These are phyloP conservation scores for Elymus sibiricus DNA, from an alignment of 176 grass and related monocot genomes.

Conservation along the genomic window DNA sequence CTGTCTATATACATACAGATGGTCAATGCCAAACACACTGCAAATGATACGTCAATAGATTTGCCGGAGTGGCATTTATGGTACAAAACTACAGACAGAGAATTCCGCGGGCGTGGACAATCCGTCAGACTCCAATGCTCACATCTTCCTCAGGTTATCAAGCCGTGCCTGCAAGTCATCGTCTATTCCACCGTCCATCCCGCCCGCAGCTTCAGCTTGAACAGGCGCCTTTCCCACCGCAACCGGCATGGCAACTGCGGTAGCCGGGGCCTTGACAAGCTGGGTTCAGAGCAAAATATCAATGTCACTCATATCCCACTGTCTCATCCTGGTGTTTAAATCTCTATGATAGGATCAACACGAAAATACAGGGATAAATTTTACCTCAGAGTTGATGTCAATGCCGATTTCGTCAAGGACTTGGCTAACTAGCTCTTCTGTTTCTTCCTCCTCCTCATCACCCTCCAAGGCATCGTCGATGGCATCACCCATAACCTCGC, in stretches of 20 bases:
- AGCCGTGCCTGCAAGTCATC: slow-evolving; percentile 63
- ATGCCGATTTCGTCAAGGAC: slow-evolving; percentile 88
- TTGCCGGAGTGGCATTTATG: slow-evolving; percentile 1
- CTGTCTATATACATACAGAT: slow-evolving; percentile 15
- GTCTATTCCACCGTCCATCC: slow-evolving; percentile 56
- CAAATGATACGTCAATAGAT: neutral
- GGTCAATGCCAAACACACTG: neutral
- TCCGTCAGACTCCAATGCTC: slow-evolving; percentile 19
- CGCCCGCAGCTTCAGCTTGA: slow-evolving; percentile 59
- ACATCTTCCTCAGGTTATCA: slow-evolving; percentile 85
- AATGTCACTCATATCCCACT: neutral
- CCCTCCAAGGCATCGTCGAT: slow-evolving; percentile 80
- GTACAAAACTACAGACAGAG: slow-evolving; percentile 30
- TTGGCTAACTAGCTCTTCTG: slow-evolving; percentile 74
- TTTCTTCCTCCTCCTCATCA: slow-evolving; percentile 78
- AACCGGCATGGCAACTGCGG: slow-evolving; percentile 37
- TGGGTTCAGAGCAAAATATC: neutral
- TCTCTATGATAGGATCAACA: neutral
- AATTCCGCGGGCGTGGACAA: neutral
- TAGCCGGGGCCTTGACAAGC: slow-evolving; percentile 60
- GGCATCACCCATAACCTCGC: slow-evolving; percentile 67
- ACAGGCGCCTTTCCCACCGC: slow-evolving; percentile 43
- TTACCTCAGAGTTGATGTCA: slow-evolving; percentile 73
- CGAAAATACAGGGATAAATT: neutral
- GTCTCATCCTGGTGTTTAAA: neutral